Evolutionary conservation across 2,329 filamentous ascomycete genomes (phyloP).

Genomic region (Curvularia hawaiiensis): DNA sequence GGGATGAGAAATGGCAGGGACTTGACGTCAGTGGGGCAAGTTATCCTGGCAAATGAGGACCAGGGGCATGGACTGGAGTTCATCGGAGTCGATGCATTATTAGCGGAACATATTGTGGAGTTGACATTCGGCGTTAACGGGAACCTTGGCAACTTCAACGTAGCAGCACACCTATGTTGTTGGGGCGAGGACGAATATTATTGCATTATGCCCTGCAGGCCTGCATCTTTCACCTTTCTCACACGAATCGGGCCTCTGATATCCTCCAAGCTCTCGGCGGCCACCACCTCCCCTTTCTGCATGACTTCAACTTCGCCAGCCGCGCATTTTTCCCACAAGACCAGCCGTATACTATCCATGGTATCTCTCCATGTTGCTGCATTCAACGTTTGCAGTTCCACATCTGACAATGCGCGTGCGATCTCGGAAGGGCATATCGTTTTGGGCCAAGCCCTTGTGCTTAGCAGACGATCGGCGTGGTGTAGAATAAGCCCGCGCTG

Average conservation of each 20-base stretch:
- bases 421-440: constrained; percentile 61
- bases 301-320: constrained; percentile 54
- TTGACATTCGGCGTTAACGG: constrained; percentile 9
- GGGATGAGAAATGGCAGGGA: constrained; percentile 48
- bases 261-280: constrained; percentile 41
- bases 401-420: constrained; percentile 51
- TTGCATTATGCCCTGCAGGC: neutral
- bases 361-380: constrained; percentile 52
- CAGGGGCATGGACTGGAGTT: constrained; percentile 12
- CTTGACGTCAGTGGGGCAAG: constrained; percentile 45
- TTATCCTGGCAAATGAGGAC: constrained; percentile 29
- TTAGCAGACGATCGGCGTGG: constrained; percentile 38
- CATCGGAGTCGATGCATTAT: constrained; percentile 2
- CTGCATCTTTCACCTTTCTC: constrained; percentile 25
- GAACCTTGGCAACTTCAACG: constrained; percentile 6
- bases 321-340: constrained; percentile 51
- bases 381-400: constrained; percentile 44
- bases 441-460: constrained; percentile 50
- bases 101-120: constrained; percentile 5
- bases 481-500: constrained; percentile 21
- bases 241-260: constrained; percentile 56
- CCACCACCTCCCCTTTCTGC: constrained; percentile 53
- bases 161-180: constrained; percentile 9
- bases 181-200: constrained; percentile 9
- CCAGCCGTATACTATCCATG: constrained; percentile 52